Conservation (phyloP, 2,329 filamentous ascomycete species). For the Penicillium sp. region DNA sequence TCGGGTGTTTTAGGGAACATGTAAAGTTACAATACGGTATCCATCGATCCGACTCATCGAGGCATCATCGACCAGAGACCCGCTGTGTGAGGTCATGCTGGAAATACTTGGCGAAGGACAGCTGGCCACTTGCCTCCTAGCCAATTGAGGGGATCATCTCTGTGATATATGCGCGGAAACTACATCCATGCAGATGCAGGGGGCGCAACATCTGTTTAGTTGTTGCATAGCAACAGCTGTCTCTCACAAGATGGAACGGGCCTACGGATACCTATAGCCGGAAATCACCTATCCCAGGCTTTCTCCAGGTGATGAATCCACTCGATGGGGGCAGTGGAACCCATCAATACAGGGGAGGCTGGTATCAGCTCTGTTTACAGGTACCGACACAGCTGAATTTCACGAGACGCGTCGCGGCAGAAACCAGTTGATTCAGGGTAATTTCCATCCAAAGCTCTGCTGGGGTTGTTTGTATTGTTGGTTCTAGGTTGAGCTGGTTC, state of each 20-base stretch:
- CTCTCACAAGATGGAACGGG: neutral
- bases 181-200: neutral
- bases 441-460: slow-evolving; percentile 16
- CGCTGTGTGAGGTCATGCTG: slow-evolving; percentile 21
- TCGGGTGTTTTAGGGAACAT: slow-evolving; percentile 18
- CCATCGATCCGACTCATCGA: slow-evolving; percentile 10
- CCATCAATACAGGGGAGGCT: slow-evolving; percentile 5
- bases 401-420: slow-evolving; percentile 12
- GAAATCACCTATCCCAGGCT: slow-evolving; percentile 1
- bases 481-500: slow-evolving; percentile 5
- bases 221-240: neutral
- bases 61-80: slow-evolving; percentile 22
- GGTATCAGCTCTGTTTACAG: slow-evolving; percentile 12
- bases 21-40: slow-evolving; percentile 12
- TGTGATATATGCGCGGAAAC: neutral
- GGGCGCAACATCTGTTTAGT: neutral
- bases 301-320: slow-evolving; percentile 10
- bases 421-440: slow-evolving; percentile 12
- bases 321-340: slow-evolving; percentile 9
- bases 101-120: slow-evolving; percentile 11
- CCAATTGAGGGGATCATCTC: neutral
- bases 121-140: slow-evolving; percentile 3
- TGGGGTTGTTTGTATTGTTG: slow-evolving; percentile 8
- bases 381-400: slow-evolving; percentile 14
- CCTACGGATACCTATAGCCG: slow-evolving; percentile 2